Conservation (phyloP, 306 rosid genomes). For the Pterocarpus macrocarpus region DNA sequence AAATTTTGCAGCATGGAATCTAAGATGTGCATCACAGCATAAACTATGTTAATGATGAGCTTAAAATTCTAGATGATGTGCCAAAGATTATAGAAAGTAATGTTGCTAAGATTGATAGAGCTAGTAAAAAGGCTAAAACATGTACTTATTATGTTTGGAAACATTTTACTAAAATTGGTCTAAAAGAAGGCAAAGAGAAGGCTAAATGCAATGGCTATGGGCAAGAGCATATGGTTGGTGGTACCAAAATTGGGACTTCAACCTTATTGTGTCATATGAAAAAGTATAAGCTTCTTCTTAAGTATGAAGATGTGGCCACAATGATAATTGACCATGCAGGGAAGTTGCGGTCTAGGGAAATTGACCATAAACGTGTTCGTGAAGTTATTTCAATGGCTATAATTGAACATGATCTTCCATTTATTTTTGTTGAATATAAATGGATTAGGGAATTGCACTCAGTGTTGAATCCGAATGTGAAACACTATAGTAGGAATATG, state of each 20-base stretch:
- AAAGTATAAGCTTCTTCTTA: neutral
- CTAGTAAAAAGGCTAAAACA: neutral
- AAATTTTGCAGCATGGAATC: too few relatives aligned
- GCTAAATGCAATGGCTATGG: neutral
- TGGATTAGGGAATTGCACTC: too few relatives aligned
- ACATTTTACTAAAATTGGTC: neutral
- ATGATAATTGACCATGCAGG: too few relatives aligned
- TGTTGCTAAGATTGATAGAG: too few relatives aligned
- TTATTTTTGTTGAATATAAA: too few relatives aligned
- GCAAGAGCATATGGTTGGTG: neutral
- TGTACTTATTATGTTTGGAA: neutral
- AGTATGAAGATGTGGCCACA: neutral
- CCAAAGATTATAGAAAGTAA: too few relatives aligned
- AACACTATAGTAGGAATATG: too few relatives aligned
- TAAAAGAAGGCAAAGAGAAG: neutral
- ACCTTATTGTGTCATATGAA: neutral
- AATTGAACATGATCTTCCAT: neutral
- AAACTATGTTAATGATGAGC: too few relatives aligned
- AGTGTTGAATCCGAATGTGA: too few relatives aligned
- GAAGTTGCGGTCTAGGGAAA: neutral
- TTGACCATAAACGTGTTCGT: neutral
- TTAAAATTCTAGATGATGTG: too few relatives aligned
- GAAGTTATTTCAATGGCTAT: neutral
- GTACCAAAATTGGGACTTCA: neutral
- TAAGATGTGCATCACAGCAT: too few relatives aligned